A percentile compares a stretch with the other conserved stretches of the same genome.
phyloP scores from a whole-genome alignment of 345 rosid species.

The Euphorbia pulcherrima region DNA sequence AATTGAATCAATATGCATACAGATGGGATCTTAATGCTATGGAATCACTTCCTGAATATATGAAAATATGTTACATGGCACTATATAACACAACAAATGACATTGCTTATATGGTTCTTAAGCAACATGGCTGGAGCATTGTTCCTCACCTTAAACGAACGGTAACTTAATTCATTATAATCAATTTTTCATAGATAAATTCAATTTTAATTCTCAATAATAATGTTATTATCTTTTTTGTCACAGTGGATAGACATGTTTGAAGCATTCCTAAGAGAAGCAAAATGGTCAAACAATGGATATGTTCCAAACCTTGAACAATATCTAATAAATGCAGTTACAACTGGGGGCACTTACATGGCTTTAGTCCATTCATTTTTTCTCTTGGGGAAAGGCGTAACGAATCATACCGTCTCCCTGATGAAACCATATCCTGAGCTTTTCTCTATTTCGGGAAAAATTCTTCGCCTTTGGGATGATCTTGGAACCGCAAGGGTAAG shows the following conservation, averaged over 20 bases:
- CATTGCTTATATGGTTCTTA: constrained; percentile 22
- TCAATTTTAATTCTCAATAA: too few species aligned
- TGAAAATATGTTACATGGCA: constrained; percentile 35
- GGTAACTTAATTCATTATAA: constrained; percentile 4
- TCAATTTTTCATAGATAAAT: too few species aligned
- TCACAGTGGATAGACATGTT: constrained; percentile 27
- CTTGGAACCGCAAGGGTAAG: constrained; percentile 30
- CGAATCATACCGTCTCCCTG: constrained; percentile 6
- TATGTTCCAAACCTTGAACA: constrained; percentile 20
- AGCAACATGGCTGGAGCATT: constrained; percentile 24
- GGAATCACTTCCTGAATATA: constrained; percentile 29
- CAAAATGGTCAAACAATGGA: constrained; percentile 24
- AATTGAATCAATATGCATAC: not conserved
- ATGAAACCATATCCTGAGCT: constrained; percentile 27
- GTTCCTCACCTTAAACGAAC: constrained; percentile 23
- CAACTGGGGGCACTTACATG: constrained; percentile 25
- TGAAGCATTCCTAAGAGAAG: constrained; percentile 22
- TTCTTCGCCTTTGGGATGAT: constrained; percentile 30
- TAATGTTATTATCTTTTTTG: too few species aligned
- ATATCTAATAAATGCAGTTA: constrained; percentile 21
- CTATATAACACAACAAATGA: constrained; percentile 30
- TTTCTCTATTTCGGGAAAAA: constrained; percentile 19
- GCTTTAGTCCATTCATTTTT: constrained; percentile 30
- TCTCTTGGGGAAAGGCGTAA: constrained; percentile 19
- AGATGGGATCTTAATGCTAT: constrained; percentile 31